Base-by-base conservation (phyloP, 805 yeast species). In the Candida gorgasii region DNA sequence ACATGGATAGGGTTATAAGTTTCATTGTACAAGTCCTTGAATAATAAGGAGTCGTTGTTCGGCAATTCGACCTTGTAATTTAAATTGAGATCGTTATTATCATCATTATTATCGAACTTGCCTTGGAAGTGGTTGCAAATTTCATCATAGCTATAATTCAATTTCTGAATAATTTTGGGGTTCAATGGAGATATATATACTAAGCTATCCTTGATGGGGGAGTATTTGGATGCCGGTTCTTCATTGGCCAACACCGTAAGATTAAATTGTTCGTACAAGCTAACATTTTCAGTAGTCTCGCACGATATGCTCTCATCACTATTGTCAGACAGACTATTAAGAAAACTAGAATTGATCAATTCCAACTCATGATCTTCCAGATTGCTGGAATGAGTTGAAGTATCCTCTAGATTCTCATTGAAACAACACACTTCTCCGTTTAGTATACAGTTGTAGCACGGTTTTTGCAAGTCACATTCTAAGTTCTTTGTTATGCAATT, bases 391-490 rank as follows among this genome's bases (percentile, higher is more conserved):
- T 30, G 3, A 12, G n/a, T 13, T 8, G 35, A 19, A 27, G 11
- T 37, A 15, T 30, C 20, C 3, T 28, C 17, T 5, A 5, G 13
- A 24, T 15, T 19, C 4, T 20, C 15, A n/a, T 8, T 9, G 11
- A n/a, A 39, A 14, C 9, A n/a, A 17, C 37, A 39, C 16, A 16
- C 26, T 26, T 39, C 42, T 18, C 37, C 42, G 12, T 39, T 30
- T 3, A 39, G 11, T 14, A 39, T 31, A 22, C 42, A 39, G 24
- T 39, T 22, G 12, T 22, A 39, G 15, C 42, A 39, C 5, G 42
- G 42, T 24, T 12, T 24, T 20, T 39, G 42, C 3, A 23, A 24
- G 24, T 39, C 42, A 39, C 42, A 39, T 9, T 39, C 37, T 7
- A 39, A 33, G 26, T 32, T n/a, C 17, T 39, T 16, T 2, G 7